Evolutionary conservation across 345 rosid genomes (phyloP).

Genomic region (Euclidium syriacum): DNA sequence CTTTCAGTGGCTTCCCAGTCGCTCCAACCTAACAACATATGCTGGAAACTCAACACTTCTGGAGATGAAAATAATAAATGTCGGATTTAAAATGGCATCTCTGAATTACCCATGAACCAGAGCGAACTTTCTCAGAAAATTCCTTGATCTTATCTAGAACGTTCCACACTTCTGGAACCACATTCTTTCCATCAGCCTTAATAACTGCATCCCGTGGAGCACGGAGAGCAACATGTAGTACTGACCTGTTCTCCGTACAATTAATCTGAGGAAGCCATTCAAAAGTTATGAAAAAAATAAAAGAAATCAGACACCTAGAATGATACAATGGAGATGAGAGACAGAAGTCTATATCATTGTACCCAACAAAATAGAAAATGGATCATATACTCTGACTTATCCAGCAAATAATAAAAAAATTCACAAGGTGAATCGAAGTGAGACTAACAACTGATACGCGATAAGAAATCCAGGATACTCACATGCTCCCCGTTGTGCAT

Average conservation of each 20-base stretch:
- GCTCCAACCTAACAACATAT: constrained; percentile 72
- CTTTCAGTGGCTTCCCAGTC: constrained; percentile 77
- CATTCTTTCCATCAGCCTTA: constrained; percentile 75
- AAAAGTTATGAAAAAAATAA: background rate
- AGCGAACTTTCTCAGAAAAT: constrained; percentile 81
- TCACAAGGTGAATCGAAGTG: background rate
- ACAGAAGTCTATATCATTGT: background rate
- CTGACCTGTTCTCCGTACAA: constrained; percentile 88
- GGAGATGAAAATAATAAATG: background rate
- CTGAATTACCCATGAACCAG: constrained; percentile 82
- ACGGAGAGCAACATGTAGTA: constrained; percentile 93
- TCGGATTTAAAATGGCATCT: background rate
- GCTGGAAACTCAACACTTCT: constrained; percentile 18
- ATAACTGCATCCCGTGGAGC: constrained; percentile 79
- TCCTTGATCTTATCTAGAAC: constrained; percentile 83
- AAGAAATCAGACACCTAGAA: background rate
- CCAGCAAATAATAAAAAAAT: background rate
- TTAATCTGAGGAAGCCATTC: constrained; percentile 56
- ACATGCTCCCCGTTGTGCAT: constrained; percentile 89
- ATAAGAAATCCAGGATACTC: constrained; percentile 22
- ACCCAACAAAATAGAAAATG: background rate
- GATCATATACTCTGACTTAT: background rate
- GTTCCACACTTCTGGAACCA: constrained; percentile 86
- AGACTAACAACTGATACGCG: background rate
- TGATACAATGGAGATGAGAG: background rate